Evolutionary conservation across 1,284 basidiomycete species (phyloP).

Genomic region (Ceratobasidium sp.): DNA sequence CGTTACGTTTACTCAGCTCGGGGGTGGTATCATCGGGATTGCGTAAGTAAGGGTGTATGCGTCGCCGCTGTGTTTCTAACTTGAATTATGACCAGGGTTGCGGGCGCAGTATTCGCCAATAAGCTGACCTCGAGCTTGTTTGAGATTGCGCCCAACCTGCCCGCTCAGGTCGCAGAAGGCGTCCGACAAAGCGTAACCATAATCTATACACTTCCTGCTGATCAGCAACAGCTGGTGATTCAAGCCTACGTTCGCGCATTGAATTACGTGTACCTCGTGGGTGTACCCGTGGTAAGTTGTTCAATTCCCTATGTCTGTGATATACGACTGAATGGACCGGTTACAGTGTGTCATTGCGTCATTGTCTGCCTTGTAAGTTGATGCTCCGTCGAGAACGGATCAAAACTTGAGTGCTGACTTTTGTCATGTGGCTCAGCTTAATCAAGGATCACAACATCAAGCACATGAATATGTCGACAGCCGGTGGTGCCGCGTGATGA

Average conservation of each 20-base stretch:
- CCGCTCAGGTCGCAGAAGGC: conserved; percentile 40
- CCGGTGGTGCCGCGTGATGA: conserved; percentile 38
- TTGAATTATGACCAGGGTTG: conserved; percentile 50
- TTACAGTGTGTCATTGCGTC: conserved; percentile 46
- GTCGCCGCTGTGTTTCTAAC: conserved; percentile 2
- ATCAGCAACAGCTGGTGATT: conserved; percentile 49
- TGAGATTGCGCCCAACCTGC: conserved; percentile 43
- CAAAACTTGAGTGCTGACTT: not conserved
- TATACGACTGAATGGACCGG: not conserved
- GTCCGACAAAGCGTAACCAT: conserved; percentile 42
- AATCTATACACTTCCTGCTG: conserved; percentile 44
- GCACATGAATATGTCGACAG: conserved; percentile 44
- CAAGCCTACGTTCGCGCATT: conserved; percentile 54
- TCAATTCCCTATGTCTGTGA: too few relatives aligned
- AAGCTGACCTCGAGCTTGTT: conserved; percentile 43
- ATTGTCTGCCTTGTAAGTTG: conserved; percentile 45
- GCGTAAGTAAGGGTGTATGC: conserved; percentile 30
- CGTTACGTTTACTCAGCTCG: conserved; percentile 51
- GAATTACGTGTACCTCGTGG: conserved; percentile 51
- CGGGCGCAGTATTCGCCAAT: conserved; percentile 51
- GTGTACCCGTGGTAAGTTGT: conserved; percentile 48
- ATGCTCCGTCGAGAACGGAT: not conserved
- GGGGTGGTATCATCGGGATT: conserved; percentile 42
- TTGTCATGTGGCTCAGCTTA: conserved; percentile 8
- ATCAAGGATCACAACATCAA: conserved; percentile 51